Conservation (phyloP, 169 alveolate genomes). For the Plasmodium gaboni region DNA sequence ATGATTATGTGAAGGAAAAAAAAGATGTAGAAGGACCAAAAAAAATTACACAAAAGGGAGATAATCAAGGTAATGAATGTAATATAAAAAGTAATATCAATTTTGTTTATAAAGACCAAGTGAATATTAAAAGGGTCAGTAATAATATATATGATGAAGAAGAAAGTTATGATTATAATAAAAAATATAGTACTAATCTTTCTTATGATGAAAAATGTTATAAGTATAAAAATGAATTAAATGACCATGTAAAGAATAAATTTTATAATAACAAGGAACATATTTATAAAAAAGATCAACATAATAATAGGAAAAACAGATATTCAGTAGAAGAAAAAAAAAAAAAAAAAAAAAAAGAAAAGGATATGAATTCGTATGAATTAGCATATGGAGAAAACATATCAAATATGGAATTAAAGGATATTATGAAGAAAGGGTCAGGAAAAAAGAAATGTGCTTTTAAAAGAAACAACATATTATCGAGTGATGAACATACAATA, state of each 20-base stretch:
- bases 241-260: not conserved
- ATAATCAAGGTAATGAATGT: not conserved
- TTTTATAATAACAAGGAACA: constrained; percentile 17
- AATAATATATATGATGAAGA: not conserved
- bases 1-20: constrained; percentile 7
- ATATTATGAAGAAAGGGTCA: constrained; percentile 31
- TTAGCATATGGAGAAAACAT: not conserved
- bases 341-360: too few relatives aligned
- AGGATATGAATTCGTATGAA: too few relatives aligned
- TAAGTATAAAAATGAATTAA: not conserved
- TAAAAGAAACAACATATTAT: constrained; percentile 34
- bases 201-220: not conserved
- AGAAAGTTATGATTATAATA: not conserved
- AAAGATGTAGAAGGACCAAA: not conserved
- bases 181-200: not conserved
- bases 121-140: not conserved
- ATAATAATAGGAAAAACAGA: not conserved
- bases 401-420: constrained; percentile 35
- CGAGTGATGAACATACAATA: constrained; percentile 15
- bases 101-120: not conserved
- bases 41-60: not conserved
- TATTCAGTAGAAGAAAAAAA: not conserved
- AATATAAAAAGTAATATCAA: not conserved
- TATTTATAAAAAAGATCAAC: constrained; percentile 4
- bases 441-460: constrained; percentile 4